Conservation (phyloP, 2,329 filamentous ascomycete genomes). For the Scytalidium lignicola region DNA sequence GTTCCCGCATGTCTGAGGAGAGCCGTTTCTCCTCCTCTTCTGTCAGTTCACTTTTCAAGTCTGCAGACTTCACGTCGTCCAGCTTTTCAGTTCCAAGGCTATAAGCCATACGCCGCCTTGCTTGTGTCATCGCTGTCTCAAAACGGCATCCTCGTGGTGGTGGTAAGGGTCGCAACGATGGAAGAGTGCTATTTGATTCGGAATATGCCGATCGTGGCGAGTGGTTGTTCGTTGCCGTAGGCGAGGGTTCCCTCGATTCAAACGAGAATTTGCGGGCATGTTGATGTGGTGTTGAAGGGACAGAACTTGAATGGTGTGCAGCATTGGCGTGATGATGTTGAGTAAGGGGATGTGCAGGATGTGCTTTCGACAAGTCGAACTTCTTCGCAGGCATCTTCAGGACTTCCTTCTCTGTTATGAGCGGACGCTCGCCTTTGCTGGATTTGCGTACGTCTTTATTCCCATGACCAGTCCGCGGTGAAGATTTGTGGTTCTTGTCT, state of each 20-base stretch:
- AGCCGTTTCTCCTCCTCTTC: slow-evolving; percentile 71
- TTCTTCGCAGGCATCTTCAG: slow-evolving; percentile 27
- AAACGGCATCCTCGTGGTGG: slow-evolving; percentile 68
- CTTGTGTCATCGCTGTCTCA: slow-evolving; percentile 79
- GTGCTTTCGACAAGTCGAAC: slow-evolving; percentile 23
- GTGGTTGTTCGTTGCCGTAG: slow-evolving; percentile 68
- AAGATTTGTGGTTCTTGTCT: slow-evolving; percentile 37
- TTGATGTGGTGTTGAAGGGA: slow-evolving; percentile 90
- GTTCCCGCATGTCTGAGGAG: slow-evolving; percentile 74
- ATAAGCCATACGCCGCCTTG: slow-evolving; percentile 86
- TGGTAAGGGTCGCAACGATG: slow-evolving; percentile 61
- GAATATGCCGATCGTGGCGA: slow-evolving; percentile 89
- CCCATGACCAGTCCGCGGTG: slow-evolving; percentile 48
- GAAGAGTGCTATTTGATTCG: slow-evolving; percentile 72
- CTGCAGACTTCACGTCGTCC: slow-evolving; percentile 64
- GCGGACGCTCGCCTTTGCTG: slow-evolving; percentile 57
- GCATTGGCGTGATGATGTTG: slow-evolving; percentile 43
- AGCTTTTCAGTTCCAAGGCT: slow-evolving; percentile 77
- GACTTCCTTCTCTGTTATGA: slow-evolving; percentile 54
- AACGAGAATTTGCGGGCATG: slow-evolving; percentile 78
- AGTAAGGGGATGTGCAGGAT: slow-evolving; percentile 24
- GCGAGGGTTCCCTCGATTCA: slow-evolving; percentile 75
- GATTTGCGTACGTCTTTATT: slow-evolving; percentile 52
- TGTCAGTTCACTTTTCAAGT: slow-evolving; percentile 65
- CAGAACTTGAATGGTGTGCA: slow-evolving; percentile 75